Percentiles rank a stretch among this genome's conserved stretches.
phyloP scores from a whole-genome alignment of 352 stramenopile genomes.

The Saprolegnia diclina region DNA sequence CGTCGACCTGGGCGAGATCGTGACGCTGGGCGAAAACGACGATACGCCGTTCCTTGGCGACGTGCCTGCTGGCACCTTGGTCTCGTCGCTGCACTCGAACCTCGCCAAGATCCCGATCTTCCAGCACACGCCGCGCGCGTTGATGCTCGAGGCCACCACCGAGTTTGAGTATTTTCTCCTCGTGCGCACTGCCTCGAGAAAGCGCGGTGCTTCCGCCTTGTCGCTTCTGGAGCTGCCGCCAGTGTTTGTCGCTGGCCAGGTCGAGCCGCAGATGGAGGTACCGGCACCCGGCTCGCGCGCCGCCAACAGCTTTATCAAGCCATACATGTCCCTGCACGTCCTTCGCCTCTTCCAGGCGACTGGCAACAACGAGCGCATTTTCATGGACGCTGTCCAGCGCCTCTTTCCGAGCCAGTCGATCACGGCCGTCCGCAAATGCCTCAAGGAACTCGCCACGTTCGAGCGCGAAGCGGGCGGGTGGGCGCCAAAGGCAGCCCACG shows the following conservation, averaged over 20 bases:
- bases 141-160: constrained; percentile 35
- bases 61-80: constrained; percentile 59
- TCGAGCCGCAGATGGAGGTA: constrained; percentile 78
- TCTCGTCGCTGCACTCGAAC: constrained; percentile 79
- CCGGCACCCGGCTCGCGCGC: constrained; percentile 66
- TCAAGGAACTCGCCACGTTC: constrained; percentile 81
- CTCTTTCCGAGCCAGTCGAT: constrained; percentile 74
- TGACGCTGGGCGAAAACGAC: constrained; percentile 69
- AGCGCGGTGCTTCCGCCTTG: constrained; percentile 50
- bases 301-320: constrained; percentile 77
- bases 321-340: constrained; percentile 85
- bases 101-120: constrained; percentile 82
- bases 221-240: constrained; percentile 65
- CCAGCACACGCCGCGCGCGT: constrained; percentile 45
- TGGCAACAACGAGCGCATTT: constrained; percentile 61
- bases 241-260: constrained; percentile 66
- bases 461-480: constrained; percentile 74
- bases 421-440: constrained; percentile 75
- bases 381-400: constrained; percentile 75
- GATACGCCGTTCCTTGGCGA: constrained; percentile 78
- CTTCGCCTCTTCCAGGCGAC: constrained; percentile 75
- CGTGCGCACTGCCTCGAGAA: constrained; percentile 58
- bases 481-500: constrained; percentile 61
- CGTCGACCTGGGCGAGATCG: constrained; percentile 73
- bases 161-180: constrained; percentile 61